Conservation (phyloP, 2,329 filamentous ascomycete genomes). For the Onygenales sp. region DNA sequence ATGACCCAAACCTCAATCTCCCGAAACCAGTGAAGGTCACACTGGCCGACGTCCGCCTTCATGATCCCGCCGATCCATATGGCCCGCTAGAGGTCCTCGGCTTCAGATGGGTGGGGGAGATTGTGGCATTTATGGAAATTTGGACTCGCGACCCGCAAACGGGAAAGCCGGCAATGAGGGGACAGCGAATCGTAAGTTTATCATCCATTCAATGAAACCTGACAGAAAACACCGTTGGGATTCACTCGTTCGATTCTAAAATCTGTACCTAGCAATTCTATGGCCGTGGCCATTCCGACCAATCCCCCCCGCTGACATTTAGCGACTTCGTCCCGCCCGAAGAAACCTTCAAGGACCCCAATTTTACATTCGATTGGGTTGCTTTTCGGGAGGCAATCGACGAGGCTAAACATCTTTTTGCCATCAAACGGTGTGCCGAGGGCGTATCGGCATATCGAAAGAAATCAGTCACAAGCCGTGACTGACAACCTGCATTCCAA, state of each 20-base stretch:
- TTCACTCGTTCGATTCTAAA: neutral
- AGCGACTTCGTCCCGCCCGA: neutral
- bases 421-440: neutral
- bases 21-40: neutral
- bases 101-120: neutral
- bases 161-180: neutral
- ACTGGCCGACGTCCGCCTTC: neutral
- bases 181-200: neutral
- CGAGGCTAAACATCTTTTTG: neutral
- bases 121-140: neutral
- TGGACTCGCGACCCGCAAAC: neutral
- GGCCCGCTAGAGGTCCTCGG: neutral
- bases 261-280: neutral
- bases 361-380: neutral
- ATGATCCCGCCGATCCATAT: neutral
- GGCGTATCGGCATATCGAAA: neutral
- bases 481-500: no score
- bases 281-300: neutral
- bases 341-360: no score
- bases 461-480: neutral
- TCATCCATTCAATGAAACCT: neutral
- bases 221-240: neutral
- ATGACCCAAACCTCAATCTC: neutral
- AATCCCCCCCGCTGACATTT: neutral
- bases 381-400: neutral